phyloP scores from a whole-genome alignment of 306 rosid genomes.

The Cucurbita moschata region DNA sequence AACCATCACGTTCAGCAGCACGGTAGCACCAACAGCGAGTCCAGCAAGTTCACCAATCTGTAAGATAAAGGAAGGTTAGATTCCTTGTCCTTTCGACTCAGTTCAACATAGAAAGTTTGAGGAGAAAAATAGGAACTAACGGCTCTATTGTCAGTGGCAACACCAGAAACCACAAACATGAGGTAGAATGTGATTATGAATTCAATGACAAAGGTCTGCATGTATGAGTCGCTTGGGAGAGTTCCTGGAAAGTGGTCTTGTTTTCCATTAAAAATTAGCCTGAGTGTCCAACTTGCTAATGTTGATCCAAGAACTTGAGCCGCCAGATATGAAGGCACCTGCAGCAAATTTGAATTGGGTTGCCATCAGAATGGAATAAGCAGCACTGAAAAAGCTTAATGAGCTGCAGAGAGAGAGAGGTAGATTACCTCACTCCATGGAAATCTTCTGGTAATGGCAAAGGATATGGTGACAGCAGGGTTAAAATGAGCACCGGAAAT shows the following conservation, averaged over 20 bases:
- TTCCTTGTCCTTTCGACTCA: not conserved
- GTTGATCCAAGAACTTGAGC: constrained; percentile 60
- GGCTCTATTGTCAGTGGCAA: constrained; percentile 68
- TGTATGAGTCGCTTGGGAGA: constrained; percentile 22
- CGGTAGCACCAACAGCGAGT: constrained; percentile 54
- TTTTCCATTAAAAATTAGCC: constrained; percentile 27
- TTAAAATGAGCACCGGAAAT: constrained; percentile 82
- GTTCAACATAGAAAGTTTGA: not conserved
- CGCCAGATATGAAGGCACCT: constrained; percentile 53
- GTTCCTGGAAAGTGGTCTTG: constrained; percentile 49
- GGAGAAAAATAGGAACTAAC: constrained; percentile 13
- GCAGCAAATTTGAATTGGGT: not conserved
- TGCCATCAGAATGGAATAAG: not conserved
- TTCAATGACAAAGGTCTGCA: constrained; percentile 58
- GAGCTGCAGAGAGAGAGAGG: not conserved
- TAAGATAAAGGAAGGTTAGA: not conserved
- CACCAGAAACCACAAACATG: constrained; percentile 62
- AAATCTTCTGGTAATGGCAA: constrained; percentile 42
- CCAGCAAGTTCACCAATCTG: constrained; percentile 92
- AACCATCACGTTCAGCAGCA: constrained; percentile 59
- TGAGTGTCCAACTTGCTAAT: constrained; percentile 64
- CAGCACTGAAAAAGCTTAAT: not conserved
- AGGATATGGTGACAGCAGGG: constrained; percentile 79
- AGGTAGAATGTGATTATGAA: constrained; percentile 69
- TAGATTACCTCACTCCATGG: constrained; percentile 39